Percentiles rank a stretch among this genome's conserved stretches.
phyloP scores from a whole-genome alignment of 2,329 filamentous ascomycete species.

The Trichoderma sp. region DNA sequence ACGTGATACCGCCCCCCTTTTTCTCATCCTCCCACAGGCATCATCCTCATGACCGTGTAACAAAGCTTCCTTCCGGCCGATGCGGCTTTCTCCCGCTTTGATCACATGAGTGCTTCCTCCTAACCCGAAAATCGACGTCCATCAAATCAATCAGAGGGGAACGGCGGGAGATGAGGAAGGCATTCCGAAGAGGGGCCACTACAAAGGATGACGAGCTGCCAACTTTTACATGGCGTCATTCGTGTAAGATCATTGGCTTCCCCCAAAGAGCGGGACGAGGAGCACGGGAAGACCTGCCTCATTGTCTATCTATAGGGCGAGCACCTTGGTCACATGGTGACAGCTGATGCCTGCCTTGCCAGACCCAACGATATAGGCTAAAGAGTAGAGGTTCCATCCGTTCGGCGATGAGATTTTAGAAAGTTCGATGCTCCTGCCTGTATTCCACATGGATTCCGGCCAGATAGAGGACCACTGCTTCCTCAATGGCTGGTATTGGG shows the following conservation, averaged over 20 bases:
- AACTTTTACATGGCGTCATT: constrained; percentile 16
- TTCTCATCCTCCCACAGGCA: neutral
- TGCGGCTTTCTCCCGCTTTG: neutral
- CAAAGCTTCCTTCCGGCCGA: neutral
- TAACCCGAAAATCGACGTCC: neutral
- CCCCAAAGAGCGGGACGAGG: neutral
- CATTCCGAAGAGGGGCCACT: neutral
- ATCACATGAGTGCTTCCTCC: constrained; percentile 14
- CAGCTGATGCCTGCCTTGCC: neutral
- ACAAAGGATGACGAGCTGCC: constrained; percentile 11
- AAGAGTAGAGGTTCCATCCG: constrained; percentile 16
- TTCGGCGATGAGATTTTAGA: constrained; percentile 10
- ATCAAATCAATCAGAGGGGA: neutral
- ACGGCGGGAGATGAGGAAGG: neutral
- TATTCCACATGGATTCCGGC: neutral
- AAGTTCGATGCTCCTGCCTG: neutral
- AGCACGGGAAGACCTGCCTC: neutral
- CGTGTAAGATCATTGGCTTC: neutral
- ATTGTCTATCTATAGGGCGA: too few species aligned
- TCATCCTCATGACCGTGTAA: constrained; percentile 9
- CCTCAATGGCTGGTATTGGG: neutral
- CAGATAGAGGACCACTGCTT: neutral
- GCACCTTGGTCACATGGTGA: constrained; percentile 5
- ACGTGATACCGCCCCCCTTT: constrained; percentile 8
- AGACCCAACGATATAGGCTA: constrained; percentile 7